Conservation (phyloP, 2,329 filamentous ascomycete genomes). For the Pseudophaeomoniella oleicola region DNA sequence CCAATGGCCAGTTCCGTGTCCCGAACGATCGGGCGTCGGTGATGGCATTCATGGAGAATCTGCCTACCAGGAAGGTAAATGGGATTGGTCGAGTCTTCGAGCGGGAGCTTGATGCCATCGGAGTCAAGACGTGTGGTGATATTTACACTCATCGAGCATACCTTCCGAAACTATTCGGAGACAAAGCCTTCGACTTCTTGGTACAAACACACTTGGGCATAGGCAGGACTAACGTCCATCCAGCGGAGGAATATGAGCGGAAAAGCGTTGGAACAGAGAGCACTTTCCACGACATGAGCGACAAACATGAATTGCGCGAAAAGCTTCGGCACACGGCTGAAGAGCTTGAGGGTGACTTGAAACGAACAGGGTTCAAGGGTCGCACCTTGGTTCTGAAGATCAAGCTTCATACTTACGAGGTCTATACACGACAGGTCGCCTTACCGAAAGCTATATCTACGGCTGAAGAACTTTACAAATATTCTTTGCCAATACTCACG, state of each 20-base stretch:
- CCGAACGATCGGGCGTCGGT: slow-evolving; percentile 59
- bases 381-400: slow-evolving; percentile 85
- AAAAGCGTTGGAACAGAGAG: slow-evolving; percentile 91
- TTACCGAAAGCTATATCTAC: slow-evolving; percentile 56
- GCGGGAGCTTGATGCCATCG: slow-evolving; percentile 74
- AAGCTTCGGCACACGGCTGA: slow-evolving; percentile 72
- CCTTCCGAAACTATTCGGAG: slow-evolving; percentile 66
- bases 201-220: slow-evolving; percentile 73
- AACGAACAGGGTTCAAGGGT: slow-evolving; percentile 67
- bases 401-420: slow-evolving; percentile 88
- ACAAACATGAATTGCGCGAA: slow-evolving; percentile 51
- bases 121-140: slow-evolving; percentile 77
- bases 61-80: slow-evolving; percentile 84
- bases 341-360: slow-evolving; percentile 75
- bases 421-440: slow-evolving; percentile 68
- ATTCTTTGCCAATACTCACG: slow-evolving; percentile 63
- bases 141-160: slow-evolving; percentile 64
- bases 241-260: slow-evolving; percentile 75
- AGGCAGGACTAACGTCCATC: slow-evolving; percentile 70
- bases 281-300: slow-evolving; percentile 71
- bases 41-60: slow-evolving; percentile 68
- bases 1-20: slow-evolving; percentile 77
- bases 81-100: slow-evolving; percentile 91
- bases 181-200: slow-evolving; percentile 80
- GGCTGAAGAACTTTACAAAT: slow-evolving; percentile 73